A percentile compares a stretch with the other conserved stretches of the same genome.
Evolutionary conservation across 1,139 yeast species (phyloP).

Genomic region (Pichia sp.): DNA sequence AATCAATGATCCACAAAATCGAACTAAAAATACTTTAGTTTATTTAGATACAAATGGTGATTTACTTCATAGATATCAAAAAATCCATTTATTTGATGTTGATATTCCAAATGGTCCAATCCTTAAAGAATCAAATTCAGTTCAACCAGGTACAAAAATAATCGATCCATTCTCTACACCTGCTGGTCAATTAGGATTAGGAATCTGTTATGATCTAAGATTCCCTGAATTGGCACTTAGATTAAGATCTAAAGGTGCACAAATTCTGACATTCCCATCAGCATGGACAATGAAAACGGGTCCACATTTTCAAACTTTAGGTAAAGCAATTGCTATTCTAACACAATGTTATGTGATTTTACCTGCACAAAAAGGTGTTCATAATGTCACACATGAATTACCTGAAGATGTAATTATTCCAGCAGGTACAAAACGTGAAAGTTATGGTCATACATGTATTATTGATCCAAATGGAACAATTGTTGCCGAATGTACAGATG

Average conservation of each 20-base stretch:
- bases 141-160: constrained; percentile 65
- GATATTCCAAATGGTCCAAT: constrained; percentile 72
- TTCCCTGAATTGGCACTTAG: constrained; percentile 77
- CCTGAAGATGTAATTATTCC: constrained; percentile 28
- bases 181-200: constrained; percentile 62
- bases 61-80: constrained; percentile 65
- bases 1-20: constrained; percentile 16
- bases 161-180: constrained; percentile 54
- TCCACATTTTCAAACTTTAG: constrained; percentile 83
- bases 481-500: constrained; percentile 53
- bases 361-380: constrained; percentile 89
- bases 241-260: constrained; percentile 67
- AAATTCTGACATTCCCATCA: constrained; percentile 74
- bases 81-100: constrained; percentile 85
- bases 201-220: constrained; percentile 74
- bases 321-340: constrained; percentile 79
- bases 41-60: constrained; percentile 66
- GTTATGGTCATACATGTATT: constrained; percentile 78
- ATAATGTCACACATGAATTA: constrained; percentile 34
- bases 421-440: constrained; percentile 33
- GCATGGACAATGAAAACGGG: constrained; percentile 94
- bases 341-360: constrained; percentile 81
- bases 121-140: constrained; percentile 68
- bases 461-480: constrained; percentile 91
- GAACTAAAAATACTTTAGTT: constrained; percentile 65